Evolutionary conservation across 2,329 filamentous ascomycete genomes (phyloP).

Genomic region (Fusarium hostae): DNA sequence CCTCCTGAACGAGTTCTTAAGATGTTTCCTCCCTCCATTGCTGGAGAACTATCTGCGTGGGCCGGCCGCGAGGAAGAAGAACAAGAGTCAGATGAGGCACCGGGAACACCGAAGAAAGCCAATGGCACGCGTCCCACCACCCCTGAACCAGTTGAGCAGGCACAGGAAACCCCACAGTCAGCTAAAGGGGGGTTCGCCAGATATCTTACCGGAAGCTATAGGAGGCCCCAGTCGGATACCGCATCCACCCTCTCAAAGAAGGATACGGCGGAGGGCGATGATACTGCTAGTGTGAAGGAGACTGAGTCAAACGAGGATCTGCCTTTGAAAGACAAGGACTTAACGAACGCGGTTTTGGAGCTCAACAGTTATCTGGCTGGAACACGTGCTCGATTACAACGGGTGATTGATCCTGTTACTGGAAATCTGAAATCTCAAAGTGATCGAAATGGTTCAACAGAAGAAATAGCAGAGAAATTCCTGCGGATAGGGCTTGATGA

Average conservation of each 20-base stretch:
- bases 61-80: slow-evolving; percentile 49
- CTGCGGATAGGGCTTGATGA: slow-evolving; percentile 60
- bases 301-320: slow-evolving; percentile 58
- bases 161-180: slow-evolving; percentile 48
- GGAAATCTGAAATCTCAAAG: slow-evolving; percentile 67
- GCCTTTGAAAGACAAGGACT: slow-evolving; percentile 80
- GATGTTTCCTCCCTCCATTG: slow-evolving; percentile 84
- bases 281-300: slow-evolving; percentile 64
- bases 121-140: slow-evolving; percentile 45
- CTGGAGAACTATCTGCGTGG: slow-evolving; percentile 79
- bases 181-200: slow-evolving; percentile 63
- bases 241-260: slow-evolving; percentile 71
- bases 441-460: slow-evolving; percentile 56
- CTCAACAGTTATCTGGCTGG: slow-evolving; percentile 90
- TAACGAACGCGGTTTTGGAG: slow-evolving; percentile 83
- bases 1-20: slow-evolving; percentile 89
- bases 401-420: slow-evolving; percentile 70
- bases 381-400: slow-evolving; percentile 74
- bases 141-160: slow-evolving; percentile 44
- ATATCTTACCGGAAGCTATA: slow-evolving; percentile 59
- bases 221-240: slow-evolving; percentile 62
- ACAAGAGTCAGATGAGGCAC: slow-evolving; percentile 55
- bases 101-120: slow-evolving; percentile 41
- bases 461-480: slow-evolving; percentile 66
- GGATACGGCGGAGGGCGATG: slow-evolving; percentile 62